Evolutionary conservation across 768 basidiomycete genomes (phyloP), one percentile per base, ranked within the genome.

Genomic region (Trametes cubensis): DNA sequence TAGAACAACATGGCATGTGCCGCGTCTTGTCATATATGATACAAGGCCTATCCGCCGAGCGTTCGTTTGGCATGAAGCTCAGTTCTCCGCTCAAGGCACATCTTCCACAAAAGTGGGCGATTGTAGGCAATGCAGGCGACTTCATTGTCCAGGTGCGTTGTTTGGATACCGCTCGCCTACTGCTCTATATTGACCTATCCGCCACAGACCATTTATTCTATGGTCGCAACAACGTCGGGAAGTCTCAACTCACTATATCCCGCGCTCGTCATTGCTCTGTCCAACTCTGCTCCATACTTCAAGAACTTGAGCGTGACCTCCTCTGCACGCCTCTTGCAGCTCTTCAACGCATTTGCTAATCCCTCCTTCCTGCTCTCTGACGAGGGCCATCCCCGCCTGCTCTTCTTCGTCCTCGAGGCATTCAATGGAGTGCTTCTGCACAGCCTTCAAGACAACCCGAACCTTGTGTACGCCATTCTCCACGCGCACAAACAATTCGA

Each of bases 371-470:
- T 98, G 38, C 76, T 99, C 20, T 88, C 92, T 3, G 97, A 98
- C 64, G 97, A 98, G 74, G 94, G 95, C 7, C 94, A 98, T 71
- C 97, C 97, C 1, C 78, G 97, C 63, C 76, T 98, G 30, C 81
- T 98, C 34, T 98, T 92, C 75, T 97, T 94, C 73, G 88, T 95
- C 92, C 81, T 98, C 46, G 97, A 99, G 72, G 85, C 89, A 2
- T 94, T 99, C 79, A 97, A 95, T 73, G 83, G 87, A 4, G 80
- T 97, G 59, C 83, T 97, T 52, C 81, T 88, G 42, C 81, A 90
- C 68, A 86, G 93, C 66, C 79, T 94, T 15, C 79, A 83, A 44
- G 88, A 92, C 30, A 98, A 97, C 71, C 88, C 95, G 0, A 90
- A 96, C 69, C 74, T 98, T 40, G 79, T 94, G 50, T 95, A 97